Base-by-base conservation (phyloP, 805 yeast genomes). In the Metschnikowia proteae region DNA sequence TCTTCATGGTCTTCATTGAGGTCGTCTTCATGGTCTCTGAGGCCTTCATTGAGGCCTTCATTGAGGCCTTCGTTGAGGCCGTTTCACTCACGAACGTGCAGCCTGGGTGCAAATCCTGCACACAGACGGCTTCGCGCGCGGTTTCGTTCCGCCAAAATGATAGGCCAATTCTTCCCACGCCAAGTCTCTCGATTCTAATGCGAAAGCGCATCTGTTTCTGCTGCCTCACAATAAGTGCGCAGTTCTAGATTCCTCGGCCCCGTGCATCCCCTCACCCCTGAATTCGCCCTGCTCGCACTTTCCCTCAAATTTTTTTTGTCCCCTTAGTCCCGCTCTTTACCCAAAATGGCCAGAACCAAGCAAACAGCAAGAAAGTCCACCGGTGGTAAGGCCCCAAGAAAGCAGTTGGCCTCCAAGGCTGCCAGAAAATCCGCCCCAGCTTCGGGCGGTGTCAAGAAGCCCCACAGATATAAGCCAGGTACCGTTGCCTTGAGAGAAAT, bases 391-490 rank as follows among this genome's bases (percentile, higher is more conserved):
- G 76, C 76, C 56, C 76, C 76, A 59, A 71, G 76, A 71, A 71
- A 71, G 63, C 76, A 71, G 67, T 70, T 71, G 61, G 76, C 76
- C 55, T 70, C 75, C 50, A 71, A 71, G 65, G 76, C 76, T 55
- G 76, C 76, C 55, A 69, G 76, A 68, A 71, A 71, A 61, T 71
- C 76, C 48, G 76, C 76, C 51, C 76, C 75, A 59, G 67, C 69
- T 47, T 60, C 73, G 42, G 76, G 76, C 48, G 76, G 76, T 67
- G 76, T 71, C 55, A 70, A 70, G 67, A 71, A 71, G 64, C 76
- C 76, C 45, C 76, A 71, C 74, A 70, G 76, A 70, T 71, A 70
- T 65, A 71, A 71, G 70, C 76, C 76, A 52, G 76, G 76, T 69
- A 71, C 76, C 59, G 76, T 71, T 53, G 76, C 76, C 53, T 70